Evolutionary conservation across 164 flowering plant species (phyloP), one percentile per base, ranked within the genome.

Genomic region (Kalanchoe fedtschenkoi): DNA sequence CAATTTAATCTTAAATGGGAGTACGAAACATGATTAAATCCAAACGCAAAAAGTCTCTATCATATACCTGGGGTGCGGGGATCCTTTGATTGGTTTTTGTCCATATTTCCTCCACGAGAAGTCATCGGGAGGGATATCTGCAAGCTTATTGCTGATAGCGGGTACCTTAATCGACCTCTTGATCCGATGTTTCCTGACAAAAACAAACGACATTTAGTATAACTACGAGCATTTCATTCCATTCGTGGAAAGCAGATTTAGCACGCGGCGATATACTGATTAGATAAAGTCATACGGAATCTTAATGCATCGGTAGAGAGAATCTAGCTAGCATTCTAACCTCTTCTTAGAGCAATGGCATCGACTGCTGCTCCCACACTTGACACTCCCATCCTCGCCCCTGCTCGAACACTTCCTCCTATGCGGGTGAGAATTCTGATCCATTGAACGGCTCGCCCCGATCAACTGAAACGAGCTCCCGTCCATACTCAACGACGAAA

Each of bases 81-180:
- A 93, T 66, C 98, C 97, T 76, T 93, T 90, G 75, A 89, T 93
- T n/a, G 97, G 97, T 74, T 93, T 93, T 77, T 93, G 99, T 21
- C 97, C 98, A 72, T 89, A 93, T 68, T 90, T 93, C 71, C 97
- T 88, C 97, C 97, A 89, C 8, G 97, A 88, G 70, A 82, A 89
- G 66, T 88, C 98, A 73, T 93, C 97, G 1, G 96, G 89, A 62
- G 98, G 97, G 32, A 90, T 93, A 75, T 90, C 99, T 13, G 99
- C 96, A 46, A 93, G 80, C 81, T 93, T 93, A 86, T 82, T 93
- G 70, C 98, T 93, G 32, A 93, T 84, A 33, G 98, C 98, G 68
- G 98, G 98, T 28, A 93, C 97, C 77, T 83, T 93, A 76, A 93
- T 88, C 5, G 96, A 81, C 61, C 92, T 86, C 78, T 85, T 93